Evolutionary conservation across 306 rosid species (phyloP).

Genomic region (Betula pendula): DNA sequence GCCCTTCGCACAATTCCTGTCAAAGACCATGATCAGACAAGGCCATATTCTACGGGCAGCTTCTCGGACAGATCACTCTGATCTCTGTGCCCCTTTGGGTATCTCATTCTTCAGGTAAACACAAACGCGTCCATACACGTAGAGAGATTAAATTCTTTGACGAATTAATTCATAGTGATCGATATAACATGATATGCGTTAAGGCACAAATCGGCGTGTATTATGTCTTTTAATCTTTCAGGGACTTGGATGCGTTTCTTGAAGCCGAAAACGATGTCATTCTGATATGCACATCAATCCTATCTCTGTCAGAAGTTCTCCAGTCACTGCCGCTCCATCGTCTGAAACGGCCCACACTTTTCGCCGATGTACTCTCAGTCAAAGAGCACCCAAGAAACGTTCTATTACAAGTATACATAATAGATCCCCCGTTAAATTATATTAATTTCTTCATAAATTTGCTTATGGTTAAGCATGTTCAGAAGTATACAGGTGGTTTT

Average conservation of each 20-base stretch:
- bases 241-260: slow-evolving; percentile 37
- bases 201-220: neutral
- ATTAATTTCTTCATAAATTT: too few species aligned
- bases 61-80: slow-evolving; percentile 54
- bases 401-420: slow-evolving; percentile 36
- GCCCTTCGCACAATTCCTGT: slow-evolving; percentile 54
- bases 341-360: slow-evolving; percentile 43
- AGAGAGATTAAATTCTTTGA: too few species aligned
- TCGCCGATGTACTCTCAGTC: slow-evolving; percentile 71
- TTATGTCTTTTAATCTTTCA: neutral
- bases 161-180: neutral
- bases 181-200: too few species aligned
- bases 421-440: too few species aligned
- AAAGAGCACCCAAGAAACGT: slow-evolving; percentile 62
- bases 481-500: too few species aligned
- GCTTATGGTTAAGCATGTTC: too few species aligned
- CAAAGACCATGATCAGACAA: slow-evolving; percentile 52
- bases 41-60: slow-evolving; percentile 53
- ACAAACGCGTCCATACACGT: neutral
- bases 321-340: slow-evolving; percentile 49
- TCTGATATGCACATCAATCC: slow-evolving; percentile 57
- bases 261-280: slow-evolving; percentile 53
- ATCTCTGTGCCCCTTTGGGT: slow-evolving; percentile 35
- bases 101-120: slow-evolving; percentile 52
- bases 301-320: slow-evolving; percentile 49